Evolutionary conservation across 2,329 filamentous ascomycete genomes (phyloP).

Genomic region (Fusarium sp.): DNA sequence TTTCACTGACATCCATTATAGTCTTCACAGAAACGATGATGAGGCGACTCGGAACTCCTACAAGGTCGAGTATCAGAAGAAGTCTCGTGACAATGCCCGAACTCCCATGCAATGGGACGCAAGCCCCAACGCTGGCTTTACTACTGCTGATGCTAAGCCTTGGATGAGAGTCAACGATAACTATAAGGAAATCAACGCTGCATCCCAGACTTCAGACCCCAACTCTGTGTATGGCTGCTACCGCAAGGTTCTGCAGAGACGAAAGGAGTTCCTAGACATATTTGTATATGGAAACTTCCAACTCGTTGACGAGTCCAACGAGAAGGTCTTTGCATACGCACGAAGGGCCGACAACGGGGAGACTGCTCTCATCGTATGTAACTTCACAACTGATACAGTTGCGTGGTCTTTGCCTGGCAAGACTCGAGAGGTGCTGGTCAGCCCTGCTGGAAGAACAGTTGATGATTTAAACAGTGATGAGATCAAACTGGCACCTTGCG

Average conservation of each 20-base stretch:
- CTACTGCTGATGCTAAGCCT: conserved; percentile 58
- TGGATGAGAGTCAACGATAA: conserved; percentile 79
- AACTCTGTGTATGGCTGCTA: conserved; percentile 70
- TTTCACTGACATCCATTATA: conserved; percentile 21
- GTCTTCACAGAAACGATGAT: conserved; percentile 52
- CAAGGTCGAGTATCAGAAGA: conserved; percentile 61
- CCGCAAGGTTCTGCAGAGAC: conserved; percentile 64
- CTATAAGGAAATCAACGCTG: conserved; percentile 70
- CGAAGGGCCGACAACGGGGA: conserved; percentile 46
- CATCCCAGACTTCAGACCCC: conserved; percentile 57
- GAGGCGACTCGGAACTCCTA: conserved; percentile 50
- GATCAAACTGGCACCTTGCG: conserved; percentile 50
- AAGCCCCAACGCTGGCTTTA: conserved; percentile 72
- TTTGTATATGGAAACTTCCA: conserved; percentile 72
- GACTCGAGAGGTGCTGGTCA: conserved; percentile 49
- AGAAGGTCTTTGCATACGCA: conserved; percentile 52
- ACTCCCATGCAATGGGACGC: conserved; percentile 78
- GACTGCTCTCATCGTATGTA: conserved; percentile 51
- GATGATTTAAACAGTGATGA: conserved; percentile 41
- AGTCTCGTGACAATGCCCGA: conserved; percentile 75
- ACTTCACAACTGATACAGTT: conserved; percentile 49
- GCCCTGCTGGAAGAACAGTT: conserved; percentile 44
- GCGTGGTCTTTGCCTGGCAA: conserved; percentile 44
- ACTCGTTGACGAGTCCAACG: conserved; percentile 50
- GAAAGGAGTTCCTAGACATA: conserved; percentile 69